Evolutionary conservation across 768 basidiomycete species (phyloP).

Genomic region (Asterophora parasitica): DNA sequence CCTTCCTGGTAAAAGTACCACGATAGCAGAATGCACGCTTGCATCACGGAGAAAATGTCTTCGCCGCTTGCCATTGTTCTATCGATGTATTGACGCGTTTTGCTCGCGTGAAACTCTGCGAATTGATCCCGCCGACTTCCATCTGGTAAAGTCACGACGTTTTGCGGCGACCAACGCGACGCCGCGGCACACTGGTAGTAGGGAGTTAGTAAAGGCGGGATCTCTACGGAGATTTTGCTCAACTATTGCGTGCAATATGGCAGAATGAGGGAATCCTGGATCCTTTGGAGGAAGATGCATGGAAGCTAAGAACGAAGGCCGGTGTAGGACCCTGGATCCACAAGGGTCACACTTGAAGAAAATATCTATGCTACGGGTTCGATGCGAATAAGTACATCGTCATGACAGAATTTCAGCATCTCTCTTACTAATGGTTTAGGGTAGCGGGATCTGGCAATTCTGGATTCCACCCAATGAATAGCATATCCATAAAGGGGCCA

Average conservation of each 20-base stretch:
- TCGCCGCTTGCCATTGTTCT: conserved; percentile 86
- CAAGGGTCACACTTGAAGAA: conserved; percentile 91
- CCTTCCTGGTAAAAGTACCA: conserved; percentile 94
- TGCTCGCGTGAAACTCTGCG: conserved; percentile 82
- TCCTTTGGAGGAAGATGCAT: conserved; percentile 78
- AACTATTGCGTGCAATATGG: conserved; percentile 89
- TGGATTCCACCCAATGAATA: conserved; percentile 80
- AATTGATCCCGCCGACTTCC: conserved; percentile 80
- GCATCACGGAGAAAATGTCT: conserved; percentile 83
- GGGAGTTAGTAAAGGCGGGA: conserved; percentile 3
- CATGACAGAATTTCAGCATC: conserved; percentile 1
- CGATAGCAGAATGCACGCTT: conserved; percentile 79
- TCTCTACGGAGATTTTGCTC: conserved; percentile 18
- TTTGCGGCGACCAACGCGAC: conserved; percentile 76
- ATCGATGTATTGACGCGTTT: conserved; percentile 85
- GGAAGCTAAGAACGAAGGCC: conserved; percentile 72
- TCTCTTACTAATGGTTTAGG: conserved; percentile 71
- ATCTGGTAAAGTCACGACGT: conserved; percentile 62
- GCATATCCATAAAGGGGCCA: conserved; percentile 58
- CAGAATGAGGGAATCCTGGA: conserved; percentile 82
- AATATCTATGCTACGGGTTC: conserved; percentile 59
- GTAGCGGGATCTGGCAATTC: conserved; percentile 75
- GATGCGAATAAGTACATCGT: conserved; percentile 9
- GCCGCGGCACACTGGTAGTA: conserved; percentile 69
- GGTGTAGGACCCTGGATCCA: conserved; percentile 78